These are phyloP conservation scores for Fusarium compactum DNA, from an alignment of 2,329 filamentous ascomycete genomes.

Conservation along the genomic window DNA sequence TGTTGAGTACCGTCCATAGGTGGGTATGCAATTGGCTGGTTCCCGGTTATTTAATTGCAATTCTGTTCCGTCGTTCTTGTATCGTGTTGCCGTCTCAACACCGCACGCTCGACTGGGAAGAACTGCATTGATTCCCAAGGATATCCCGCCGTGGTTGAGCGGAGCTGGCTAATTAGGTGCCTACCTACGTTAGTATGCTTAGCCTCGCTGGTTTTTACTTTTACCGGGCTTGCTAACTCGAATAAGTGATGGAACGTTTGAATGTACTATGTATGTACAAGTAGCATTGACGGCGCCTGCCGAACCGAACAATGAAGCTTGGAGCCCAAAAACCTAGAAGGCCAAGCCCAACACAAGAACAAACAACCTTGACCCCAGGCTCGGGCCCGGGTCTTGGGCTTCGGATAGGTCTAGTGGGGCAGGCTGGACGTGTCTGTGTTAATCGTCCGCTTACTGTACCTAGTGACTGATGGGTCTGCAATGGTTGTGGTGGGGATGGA, in stretches of 20 bases:
- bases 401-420: conserved; percentile 30
- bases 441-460: neutral
- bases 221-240: conserved; percentile 24
- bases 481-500: conserved; percentile 24
- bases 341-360: conserved; percentile 28
- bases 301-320: conserved; percentile 26
- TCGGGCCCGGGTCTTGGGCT: conserved; percentile 24
- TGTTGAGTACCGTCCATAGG: neutral
- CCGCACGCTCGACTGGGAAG: conserved; percentile 16
- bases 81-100: conserved; percentile 23
- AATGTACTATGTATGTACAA: conserved; percentile 9
- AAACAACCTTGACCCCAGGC: conserved; percentile 25
- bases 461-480: neutral
- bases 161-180: conserved; percentile 21
- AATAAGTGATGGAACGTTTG: conserved; percentile 21
- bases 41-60: conserved; percentile 4
- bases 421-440: conserved; percentile 2
- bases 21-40: neutral
- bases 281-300: conserved; percentile 26
- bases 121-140: conserved; percentile 24
- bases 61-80: neutral
- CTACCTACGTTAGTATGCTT: neutral
- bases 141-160: conserved; percentile 31
- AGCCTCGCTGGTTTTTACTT: conserved; percentile 32
- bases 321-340: conserved; percentile 35